Conservation (phyloP, 1,284 basidiomycete species). For the Neolentinus lepideus region DNA sequence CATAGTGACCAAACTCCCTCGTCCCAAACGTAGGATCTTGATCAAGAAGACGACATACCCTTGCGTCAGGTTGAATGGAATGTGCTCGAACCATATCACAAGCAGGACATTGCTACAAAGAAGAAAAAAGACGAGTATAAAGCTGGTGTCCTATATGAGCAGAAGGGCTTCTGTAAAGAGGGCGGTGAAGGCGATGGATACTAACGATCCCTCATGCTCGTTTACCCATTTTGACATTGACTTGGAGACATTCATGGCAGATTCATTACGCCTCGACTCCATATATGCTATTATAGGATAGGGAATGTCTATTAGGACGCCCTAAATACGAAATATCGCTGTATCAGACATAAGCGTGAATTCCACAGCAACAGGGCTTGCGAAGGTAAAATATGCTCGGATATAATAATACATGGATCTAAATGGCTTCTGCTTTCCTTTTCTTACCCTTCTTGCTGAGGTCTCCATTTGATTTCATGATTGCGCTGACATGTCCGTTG, state of each 20-base stretch:
- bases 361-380: slow-evolving; percentile 1
- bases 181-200: slow-evolving; percentile 91
- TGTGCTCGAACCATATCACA: slow-evolving; percentile 64
- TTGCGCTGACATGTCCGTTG: slow-evolving; percentile 38
- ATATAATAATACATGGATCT: slow-evolving; percentile 3
- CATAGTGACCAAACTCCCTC: slow-evolving; percentile 4
- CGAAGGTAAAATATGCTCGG: neutral
- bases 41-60: slow-evolving; percentile 85
- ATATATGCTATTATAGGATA: slow-evolving; percentile 5
- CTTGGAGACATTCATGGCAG: slow-evolving; percentile 16
- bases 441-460: slow-evolving; percentile 54
- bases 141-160: slow-evolving; percentile 69
- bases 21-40: slow-evolving; percentile 66
- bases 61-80: slow-evolving; percentile 71
- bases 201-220: slow-evolving; percentile 25
- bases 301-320: neutral
- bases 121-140: slow-evolving; percentile 67
- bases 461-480: slow-evolving; percentile 31
- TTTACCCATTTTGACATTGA: neutral
- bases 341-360: neutral
- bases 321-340: neutral
- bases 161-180: slow-evolving; percentile 81
- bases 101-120: slow-evolving; percentile 61
- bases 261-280: slow-evolving; percentile 30
- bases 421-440: slow-evolving; percentile 31